These are phyloP conservation scores for Paramecium caudatum DNA, from an alignment of 73 alveolate genomes.

Conservation along the genomic window DNA sequence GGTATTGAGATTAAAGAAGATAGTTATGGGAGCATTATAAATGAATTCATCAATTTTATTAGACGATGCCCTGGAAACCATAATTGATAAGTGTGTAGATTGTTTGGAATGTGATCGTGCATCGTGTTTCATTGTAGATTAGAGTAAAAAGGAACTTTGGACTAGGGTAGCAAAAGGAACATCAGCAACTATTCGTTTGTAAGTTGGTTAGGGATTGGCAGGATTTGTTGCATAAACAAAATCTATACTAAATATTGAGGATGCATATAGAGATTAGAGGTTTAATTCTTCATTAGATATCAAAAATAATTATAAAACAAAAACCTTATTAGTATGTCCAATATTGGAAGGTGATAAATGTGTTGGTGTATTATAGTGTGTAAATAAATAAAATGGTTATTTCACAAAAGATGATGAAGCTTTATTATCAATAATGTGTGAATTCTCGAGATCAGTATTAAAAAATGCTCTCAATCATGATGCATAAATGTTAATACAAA, in stretches of 20 bases:
- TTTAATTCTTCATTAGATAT: slow-evolving; percentile 80
- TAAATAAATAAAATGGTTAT: slow-evolving; percentile 77
- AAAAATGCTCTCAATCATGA: slow-evolving; percentile 73
- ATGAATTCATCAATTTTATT: slow-evolving; percentile 71
- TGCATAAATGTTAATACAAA: slow-evolving; percentile 60
- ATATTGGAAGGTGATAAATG: slow-evolving; percentile 77
- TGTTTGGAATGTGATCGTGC: slow-evolving; percentile 85
- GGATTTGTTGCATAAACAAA: slow-evolving; percentile 81
- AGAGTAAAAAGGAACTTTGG: slow-evolving; percentile 80
- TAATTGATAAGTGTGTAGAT: slow-evolving; percentile 67
- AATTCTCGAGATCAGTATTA: slow-evolving; percentile 61
- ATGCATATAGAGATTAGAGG: slow-evolving; percentile 82
- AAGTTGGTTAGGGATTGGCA: slow-evolving; percentile 80
- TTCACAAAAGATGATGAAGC: slow-evolving; percentile 79
- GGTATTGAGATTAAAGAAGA: slow-evolving; percentile 73
- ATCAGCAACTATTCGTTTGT: slow-evolving; percentile 76
- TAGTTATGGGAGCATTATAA: slow-evolving; percentile 66
- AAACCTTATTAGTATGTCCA: slow-evolving; percentile 83
- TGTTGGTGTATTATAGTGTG: slow-evolving; percentile 74
- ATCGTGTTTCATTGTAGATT: slow-evolving; percentile 82
- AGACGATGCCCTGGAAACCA: slow-evolving; percentile 77
- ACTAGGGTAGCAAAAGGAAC: slow-evolving; percentile 82
- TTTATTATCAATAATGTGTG: slow-evolving; percentile 66
- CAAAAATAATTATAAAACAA: slow-evolving; percentile 79
- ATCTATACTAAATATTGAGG: slow-evolving; percentile 76